A percentile compares a stretch with the other conserved stretches of the same genome.
phyloP scores from a whole-genome alignment of 164 flowering plant genomes.

The Amborella trichopoda region DNA sequence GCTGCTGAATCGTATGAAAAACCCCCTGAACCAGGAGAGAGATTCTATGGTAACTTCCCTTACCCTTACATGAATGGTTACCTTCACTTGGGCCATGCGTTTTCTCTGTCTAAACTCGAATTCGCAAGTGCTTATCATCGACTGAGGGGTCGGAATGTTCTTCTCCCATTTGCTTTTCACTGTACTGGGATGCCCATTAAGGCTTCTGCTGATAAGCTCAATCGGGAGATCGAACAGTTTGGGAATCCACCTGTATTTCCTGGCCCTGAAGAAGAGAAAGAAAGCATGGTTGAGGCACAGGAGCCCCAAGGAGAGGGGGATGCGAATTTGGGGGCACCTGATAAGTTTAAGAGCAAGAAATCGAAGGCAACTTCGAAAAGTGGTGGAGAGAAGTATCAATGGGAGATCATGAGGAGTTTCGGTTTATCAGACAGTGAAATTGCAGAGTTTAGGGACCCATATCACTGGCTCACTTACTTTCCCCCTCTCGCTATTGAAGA shows the following conservation, averaged over 20 bases:
- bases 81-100: conserved; percentile 87
- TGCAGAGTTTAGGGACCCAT: conserved; percentile 53
- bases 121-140: conserved; percentile 88
- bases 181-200: conserved; percentile 97
- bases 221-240: conserved; percentile 37
- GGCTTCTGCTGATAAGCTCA: conserved; percentile 86
- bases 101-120: conserved; percentile 84
- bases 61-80: conserved; percentile 91
- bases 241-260: conserved; percentile 64
- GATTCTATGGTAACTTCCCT: conserved; percentile 87
- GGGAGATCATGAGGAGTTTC: conserved; percentile 74
- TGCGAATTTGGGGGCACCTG: conserved; percentile 26
- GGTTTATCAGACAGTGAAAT: conserved; percentile 70
- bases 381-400: conserved; percentile 38
- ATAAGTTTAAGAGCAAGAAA: conserved; percentile 56
- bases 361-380: conserved; percentile 56
- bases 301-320: conserved; percentile 17
- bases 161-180: conserved; percentile 83
- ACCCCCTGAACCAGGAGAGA: conserved; percentile 52
- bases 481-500: conserved; percentile 81
- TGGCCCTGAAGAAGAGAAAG: conserved; percentile 22
- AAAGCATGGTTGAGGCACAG: conserved; percentile 1
- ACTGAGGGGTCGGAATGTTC: conserved; percentile 71
- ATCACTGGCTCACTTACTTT: conserved; percentile 59
- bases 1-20: conserved; percentile 38